A percentile compares a stretch with the other conserved stretches of the same genome.
Conservation (phyloP, 73 alveolate genomes). For the Stentor roeselii region DNA sequence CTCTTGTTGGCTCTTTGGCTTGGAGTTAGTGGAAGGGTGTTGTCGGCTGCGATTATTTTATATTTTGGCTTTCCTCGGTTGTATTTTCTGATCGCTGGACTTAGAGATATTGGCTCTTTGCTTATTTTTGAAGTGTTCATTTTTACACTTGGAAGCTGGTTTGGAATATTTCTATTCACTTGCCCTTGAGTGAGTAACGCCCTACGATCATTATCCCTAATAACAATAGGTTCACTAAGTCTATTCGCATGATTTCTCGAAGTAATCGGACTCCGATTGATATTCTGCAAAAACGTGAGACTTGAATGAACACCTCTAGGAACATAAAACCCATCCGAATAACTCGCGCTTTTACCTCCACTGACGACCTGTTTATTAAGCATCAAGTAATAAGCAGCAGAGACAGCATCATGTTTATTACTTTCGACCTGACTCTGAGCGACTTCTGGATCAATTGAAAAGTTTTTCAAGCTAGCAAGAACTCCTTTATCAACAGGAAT, state of each 20-base stretch:
- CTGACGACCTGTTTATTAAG: constrained; percentile 62
- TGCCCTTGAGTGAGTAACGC: neutral
- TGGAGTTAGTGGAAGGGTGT: neutral
- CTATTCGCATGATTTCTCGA: neutral
- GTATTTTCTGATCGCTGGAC: neutral
- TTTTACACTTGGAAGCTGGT: neutral
- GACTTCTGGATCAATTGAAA: constrained; percentile 32
- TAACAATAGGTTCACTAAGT: neutral
- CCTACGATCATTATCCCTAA: neutral
- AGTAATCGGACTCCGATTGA: neutral
- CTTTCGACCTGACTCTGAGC: constrained; percentile 47
- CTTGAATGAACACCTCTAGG: neutral
- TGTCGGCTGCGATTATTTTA: neutral
- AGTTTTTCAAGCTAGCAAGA: constrained; percentile 27
- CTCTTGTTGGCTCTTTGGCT: neutral
- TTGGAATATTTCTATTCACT: neutral
- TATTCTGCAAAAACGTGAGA: neutral
- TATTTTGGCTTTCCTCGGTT: neutral
- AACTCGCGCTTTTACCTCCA: constrained; percentile 37
- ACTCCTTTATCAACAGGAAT: constrained; percentile 56
- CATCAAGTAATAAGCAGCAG: constrained; percentile 79
- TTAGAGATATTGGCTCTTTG: neutral
- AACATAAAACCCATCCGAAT: neutral
- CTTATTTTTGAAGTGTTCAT: neutral
- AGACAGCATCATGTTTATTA: constrained; percentile 74